These are phyloP conservation scores for Curvularia eragrostidis DNA, from an alignment of 2,329 filamentous ascomycete genomes.

Conservation along the genomic window DNA sequence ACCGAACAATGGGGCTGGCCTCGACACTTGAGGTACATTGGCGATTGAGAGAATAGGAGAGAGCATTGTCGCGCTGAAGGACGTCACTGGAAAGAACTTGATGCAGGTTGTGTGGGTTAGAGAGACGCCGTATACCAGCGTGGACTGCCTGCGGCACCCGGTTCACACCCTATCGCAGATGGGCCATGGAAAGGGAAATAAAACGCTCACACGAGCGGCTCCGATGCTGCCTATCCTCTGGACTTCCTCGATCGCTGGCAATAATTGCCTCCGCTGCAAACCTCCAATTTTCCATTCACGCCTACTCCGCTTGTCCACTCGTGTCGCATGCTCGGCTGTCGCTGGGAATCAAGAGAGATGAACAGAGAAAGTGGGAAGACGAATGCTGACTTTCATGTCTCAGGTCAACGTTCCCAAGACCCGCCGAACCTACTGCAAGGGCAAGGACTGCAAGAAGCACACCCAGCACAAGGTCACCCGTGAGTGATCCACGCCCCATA, in stretches of 20 bases:
- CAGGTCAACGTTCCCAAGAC: slow-evolving; percentile 99
- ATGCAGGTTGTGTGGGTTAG: neutral
- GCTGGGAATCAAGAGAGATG: neutral
- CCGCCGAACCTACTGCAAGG: slow-evolving; percentile 96
- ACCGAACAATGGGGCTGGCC: slow-evolving; percentile 2
- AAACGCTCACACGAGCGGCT: neutral
- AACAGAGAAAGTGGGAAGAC: neutral
- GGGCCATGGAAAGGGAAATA: neutral
- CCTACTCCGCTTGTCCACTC: slow-evolving; percentile 12
- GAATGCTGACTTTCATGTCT: slow-evolving; percentile 26
- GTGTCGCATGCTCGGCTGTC: slow-evolving; percentile 11
- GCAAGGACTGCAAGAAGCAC: slow-evolving; percentile 79
- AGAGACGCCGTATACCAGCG: neutral
- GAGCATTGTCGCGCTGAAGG: neutral
- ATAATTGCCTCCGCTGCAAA: neutral
- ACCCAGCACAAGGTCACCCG: slow-evolving; percentile 48
- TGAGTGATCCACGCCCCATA: slow-evolving; percentile 29
- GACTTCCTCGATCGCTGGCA: neutral
- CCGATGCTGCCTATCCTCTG: neutral
- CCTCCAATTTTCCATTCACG: slow-evolving; percentile 1
- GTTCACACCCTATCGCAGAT: no score
- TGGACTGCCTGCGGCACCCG: neutral
- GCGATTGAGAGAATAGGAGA: neutral
- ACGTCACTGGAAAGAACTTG: neutral
- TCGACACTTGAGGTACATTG: neutral